phyloP scores from a whole-genome alignment of 202 grass and related monocot genomes.

The Hordeum pubiflorum region DNA sequence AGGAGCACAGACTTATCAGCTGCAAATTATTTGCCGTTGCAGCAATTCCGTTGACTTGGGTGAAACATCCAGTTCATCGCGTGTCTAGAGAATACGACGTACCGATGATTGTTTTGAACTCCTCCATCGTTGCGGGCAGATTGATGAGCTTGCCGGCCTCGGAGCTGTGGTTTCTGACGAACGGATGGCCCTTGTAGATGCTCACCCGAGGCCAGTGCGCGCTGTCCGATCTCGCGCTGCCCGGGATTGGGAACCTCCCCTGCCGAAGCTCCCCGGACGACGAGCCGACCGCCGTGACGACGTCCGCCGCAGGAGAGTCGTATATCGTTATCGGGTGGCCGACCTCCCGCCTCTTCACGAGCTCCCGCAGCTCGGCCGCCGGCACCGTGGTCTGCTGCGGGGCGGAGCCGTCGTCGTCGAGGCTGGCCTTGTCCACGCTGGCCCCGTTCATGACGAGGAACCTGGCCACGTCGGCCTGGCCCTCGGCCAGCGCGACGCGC shows the following conservation, averaged over 20 bases:
- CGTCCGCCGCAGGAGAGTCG: conserved; percentile 7
- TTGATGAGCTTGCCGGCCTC: conserved; percentile 67
- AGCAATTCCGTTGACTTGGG: background rate
- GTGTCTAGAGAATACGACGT: background rate
- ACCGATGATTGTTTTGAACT: conserved; percentile 49
- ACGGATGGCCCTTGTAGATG: conserved; percentile 69
- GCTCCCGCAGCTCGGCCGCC: conserved; percentile 33
- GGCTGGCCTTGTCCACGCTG: conserved; percentile 41
- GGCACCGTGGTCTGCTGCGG: background rate
- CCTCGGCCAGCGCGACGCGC: conserved; percentile 45
- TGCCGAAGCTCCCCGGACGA: background rate
- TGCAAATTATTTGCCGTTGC: background rate
- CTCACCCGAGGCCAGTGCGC: conserved; percentile 48
- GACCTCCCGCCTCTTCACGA: conserved; percentile 42
- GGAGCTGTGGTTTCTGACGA: conserved; percentile 39
- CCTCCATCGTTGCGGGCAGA: conserved; percentile 67
- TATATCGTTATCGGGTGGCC: conserved; percentile 41
- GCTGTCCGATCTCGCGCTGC: conserved; percentile 8
- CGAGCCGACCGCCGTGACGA: conserved; percentile 3
- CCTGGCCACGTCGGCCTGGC: conserved; percentile 38
- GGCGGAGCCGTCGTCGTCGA: background rate
- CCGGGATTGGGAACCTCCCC: background rate
- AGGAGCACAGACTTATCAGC: background rate
- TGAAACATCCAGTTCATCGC: background rate
- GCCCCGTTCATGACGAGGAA: conserved; percentile 65